phyloP scores from a whole-genome alignment of 352 stramenopile genomes.

The Peronospora destructor region DNA sequence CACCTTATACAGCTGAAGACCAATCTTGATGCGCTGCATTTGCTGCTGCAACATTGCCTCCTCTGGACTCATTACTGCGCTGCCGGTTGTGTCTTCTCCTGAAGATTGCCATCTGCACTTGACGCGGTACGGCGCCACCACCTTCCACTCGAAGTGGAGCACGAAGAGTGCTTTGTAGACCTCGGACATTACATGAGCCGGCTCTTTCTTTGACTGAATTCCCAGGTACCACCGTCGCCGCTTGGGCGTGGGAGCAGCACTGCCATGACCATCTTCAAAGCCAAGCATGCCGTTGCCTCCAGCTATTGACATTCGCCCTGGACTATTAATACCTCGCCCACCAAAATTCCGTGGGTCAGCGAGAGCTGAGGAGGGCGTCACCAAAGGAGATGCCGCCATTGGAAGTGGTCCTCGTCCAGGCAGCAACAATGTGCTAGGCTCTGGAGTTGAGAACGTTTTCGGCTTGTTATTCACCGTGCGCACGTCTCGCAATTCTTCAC shows the following conservation, averaged over 20 bases:
- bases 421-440: constrained; percentile 58
- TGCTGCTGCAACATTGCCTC: constrained; percentile 29
- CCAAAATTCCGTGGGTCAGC: constrained; percentile 60
- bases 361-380: constrained; percentile 46
- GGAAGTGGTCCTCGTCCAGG: constrained; percentile 67
- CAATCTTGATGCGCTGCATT: constrained; percentile 89
- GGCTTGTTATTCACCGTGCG: constrained; percentile 60
- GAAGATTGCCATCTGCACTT: constrained; percentile 94
- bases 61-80: constrained; percentile 20
- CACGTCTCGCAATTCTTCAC: constrained; percentile 63
- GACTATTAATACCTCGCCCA: constrained; percentile 34
- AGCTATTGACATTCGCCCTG: constrained; percentile 25
- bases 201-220: constrained; percentile 99
- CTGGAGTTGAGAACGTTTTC: constrained; percentile 69
- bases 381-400: constrained; percentile 72
- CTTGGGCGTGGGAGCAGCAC: constrained; percentile 41
- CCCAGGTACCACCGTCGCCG: constrained; percentile 96
- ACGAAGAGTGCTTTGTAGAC: constrained; percentile 98
- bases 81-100: constrained; percentile 16
- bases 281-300: constrained; percentile 22
- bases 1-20: constrained; percentile 94
- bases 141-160: constrained; percentile 96
- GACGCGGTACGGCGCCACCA: constrained; percentile 94
- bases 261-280: constrained; percentile 34
- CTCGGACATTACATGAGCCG: constrained; percentile 98